Percentiles rank a stretch among this genome's conserved stretches.
Conservation (phyloP, 805 yeast genomes). For the Candida hungchunana region DNA sequence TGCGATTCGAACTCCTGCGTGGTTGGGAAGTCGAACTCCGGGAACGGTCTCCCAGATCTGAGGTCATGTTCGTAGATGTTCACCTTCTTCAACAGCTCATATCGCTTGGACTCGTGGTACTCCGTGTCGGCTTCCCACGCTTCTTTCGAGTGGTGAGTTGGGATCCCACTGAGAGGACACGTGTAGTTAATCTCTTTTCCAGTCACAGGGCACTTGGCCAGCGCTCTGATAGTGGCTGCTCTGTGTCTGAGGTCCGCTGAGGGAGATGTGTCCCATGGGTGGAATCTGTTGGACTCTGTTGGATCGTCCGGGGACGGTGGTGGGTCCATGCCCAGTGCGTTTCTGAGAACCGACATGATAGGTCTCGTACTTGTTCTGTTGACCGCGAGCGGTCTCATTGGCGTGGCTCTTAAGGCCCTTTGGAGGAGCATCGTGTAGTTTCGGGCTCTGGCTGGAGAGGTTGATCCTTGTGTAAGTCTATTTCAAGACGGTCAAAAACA, state of each 20-base stretch:
- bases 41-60: conserved; percentile 89
- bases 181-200: conserved; percentile 72
- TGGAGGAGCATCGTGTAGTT: conserved; percentile 6
- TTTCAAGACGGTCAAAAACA: background rate
- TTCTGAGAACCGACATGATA: conserved; percentile 37
- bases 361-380: conserved; percentile 9
- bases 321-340: conserved; percentile 55
- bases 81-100: conserved; percentile 76
- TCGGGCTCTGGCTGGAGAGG: conserved; percentile 3
- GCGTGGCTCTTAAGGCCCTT: conserved; percentile 6
- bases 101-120: conserved; percentile 63
- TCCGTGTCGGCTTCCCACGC: conserved; percentile 83
- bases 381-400: conserved; percentile 1
- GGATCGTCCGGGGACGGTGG: conserved; percentile 65
- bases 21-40: conserved; percentile 92
- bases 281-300: conserved; percentile 67
- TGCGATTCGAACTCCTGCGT: conserved; percentile 69
- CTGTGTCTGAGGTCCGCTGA: conserved; percentile 81
- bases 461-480: too few relatives aligned
- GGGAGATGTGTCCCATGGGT: conserved; percentile 92
- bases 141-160: conserved; percentile 86
- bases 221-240: conserved; percentile 84
- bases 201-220: conserved; percentile 90
- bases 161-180: conserved; percentile 93
- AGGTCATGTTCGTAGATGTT: conserved; percentile 93